These are phyloP conservation scores for Backusella parvicylindrica DNA, from an alignment of 192 early-diverging fungal genomes.

Conservation along the genomic window DNA sequence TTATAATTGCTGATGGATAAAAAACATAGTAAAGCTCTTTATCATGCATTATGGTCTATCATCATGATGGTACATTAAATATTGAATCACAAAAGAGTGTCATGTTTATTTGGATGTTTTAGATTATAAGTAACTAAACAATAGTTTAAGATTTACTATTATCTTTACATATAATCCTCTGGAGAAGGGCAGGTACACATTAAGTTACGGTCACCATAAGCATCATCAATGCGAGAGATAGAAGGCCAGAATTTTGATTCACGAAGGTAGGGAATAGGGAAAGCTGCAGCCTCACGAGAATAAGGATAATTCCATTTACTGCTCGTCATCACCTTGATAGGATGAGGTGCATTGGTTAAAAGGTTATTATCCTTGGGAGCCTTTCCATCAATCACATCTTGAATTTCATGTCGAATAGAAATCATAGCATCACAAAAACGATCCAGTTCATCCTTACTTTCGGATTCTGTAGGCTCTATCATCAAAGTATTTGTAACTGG, in stretches of 20 bases:
- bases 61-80: background rate
- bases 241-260: constrained; percentile 98
- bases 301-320: constrained; percentile 88
- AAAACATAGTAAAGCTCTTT: too few relatives aligned
- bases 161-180: constrained; percentile 56
- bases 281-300: constrained; percentile 87
- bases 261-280: constrained; percentile 76
- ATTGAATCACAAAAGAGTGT: too few relatives aligned
- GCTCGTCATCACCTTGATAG: constrained; percentile 71
- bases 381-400: constrained; percentile 78
- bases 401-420: constrained; percentile 90
- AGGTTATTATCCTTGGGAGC: constrained; percentile 87
- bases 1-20: too few relatives aligned
- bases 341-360: constrained; percentile 86
- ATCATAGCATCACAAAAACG: constrained; percentile 99
- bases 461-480: constrained; percentile 99
- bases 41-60: too few relatives aligned
- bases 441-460: constrained; percentile 89
- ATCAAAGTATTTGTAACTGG: constrained; percentile 98
- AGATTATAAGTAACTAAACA: background rate
- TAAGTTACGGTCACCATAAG: constrained; percentile 92
- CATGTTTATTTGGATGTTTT: background rate
- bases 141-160: background rate
- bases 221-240: constrained; percentile 88
- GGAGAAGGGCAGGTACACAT: constrained; percentile 95